Conservation (phyloP, 805 yeast species). For the Nakazawaea molendinolei region DNA sequence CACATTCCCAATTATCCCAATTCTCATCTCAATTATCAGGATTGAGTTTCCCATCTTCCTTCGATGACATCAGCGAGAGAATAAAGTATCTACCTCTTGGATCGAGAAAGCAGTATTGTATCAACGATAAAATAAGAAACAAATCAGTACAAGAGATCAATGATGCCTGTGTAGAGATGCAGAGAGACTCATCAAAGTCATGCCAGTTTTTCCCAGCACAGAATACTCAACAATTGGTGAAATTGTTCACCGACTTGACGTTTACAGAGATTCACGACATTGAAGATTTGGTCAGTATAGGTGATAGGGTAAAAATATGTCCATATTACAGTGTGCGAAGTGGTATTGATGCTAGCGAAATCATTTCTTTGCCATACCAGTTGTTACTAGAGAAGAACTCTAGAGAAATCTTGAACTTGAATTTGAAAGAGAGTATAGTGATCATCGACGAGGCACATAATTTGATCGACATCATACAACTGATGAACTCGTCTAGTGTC, state of each 20-base stretch:
- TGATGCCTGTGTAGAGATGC: slow-evolving; percentile 71
- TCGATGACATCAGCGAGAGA: slow-evolving; percentile 38
- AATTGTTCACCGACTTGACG: slow-evolving; percentile 46
- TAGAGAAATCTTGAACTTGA: slow-evolving; percentile 51
- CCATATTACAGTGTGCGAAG: slow-evolving; percentile 76
- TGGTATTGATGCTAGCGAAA: slow-evolving; percentile 54
- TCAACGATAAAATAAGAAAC: slow-evolving; percentile 53
- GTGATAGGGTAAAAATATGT: slow-evolving; percentile 52
- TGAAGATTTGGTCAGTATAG: slow-evolving; percentile 66
- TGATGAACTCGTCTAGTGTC: slow-evolving; percentile 59
- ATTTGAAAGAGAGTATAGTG: slow-evolving; percentile 58
- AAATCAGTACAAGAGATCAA: slow-evolving; percentile 52
- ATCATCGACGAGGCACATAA: slow-evolving; percentile 94
- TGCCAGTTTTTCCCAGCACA: slow-evolving; percentile 37
- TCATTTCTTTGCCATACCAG: slow-evolving; percentile 83
- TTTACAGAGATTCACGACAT: slow-evolving; percentile 62
- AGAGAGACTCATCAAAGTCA: slow-evolving; percentile 16
- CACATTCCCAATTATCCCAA: slow-evolving; percentile 85
- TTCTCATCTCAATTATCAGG: slow-evolving; percentile 65
- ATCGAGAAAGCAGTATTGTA: slow-evolving; percentile 80
- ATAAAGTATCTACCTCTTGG: slow-evolving; percentile 69
- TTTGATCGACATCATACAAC: slow-evolving; percentile 65
- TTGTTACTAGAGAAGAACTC: slow-evolving; percentile 56
- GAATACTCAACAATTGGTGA: slow-evolving; percentile 24
- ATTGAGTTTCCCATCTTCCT: slow-evolving; percentile 59